A percentile compares a stretch with the other conserved stretches of the same genome.
phyloP scores from a whole-genome alignment of 306 rosid species.

The Quercus dentata region DNA sequence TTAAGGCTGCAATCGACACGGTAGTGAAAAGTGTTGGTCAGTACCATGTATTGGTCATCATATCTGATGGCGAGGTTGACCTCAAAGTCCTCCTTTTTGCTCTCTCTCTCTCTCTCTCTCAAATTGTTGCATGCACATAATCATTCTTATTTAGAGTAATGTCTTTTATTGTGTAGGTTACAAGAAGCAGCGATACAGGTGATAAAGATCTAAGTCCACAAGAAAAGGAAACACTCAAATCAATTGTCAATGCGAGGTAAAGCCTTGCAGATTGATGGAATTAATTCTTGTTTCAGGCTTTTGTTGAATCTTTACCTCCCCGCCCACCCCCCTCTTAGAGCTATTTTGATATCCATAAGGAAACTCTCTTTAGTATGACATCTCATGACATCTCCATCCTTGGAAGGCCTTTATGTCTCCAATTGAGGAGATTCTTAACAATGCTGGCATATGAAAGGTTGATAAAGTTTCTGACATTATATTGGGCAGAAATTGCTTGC shows the following conservation, averaged over 20 bases:
- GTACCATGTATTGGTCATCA: constrained; percentile 77
- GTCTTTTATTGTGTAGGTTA: constrained; percentile 50
- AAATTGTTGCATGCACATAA: neutral
- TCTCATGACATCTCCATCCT: neutral
- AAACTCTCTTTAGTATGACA: neutral
- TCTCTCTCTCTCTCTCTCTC: too few species aligned
- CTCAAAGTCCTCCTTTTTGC: neutral
- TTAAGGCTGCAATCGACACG: constrained; percentile 78
- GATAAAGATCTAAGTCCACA: constrained; percentile 66
- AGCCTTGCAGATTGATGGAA: neutral
- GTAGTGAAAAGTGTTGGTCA: constrained; percentile 83
- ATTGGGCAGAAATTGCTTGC: neutral
- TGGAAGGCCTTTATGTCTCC: neutral
- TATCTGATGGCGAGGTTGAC: constrained; percentile 85
- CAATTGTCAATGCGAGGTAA: constrained; percentile 80
- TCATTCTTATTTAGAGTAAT: neutral
- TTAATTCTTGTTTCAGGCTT: neutral
- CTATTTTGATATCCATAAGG: neutral
- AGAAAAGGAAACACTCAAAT: constrained; percentile 67
- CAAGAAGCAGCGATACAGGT: constrained; percentile 40
- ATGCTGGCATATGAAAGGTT: neutral
- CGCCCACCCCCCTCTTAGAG: neutral
- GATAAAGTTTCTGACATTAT: too few species aligned
- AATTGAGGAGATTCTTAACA: neutral
- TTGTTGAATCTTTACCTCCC: neutral